These are phyloP conservation scores for Tetracentron sinense DNA, from an alignment of 164 flowering plant genomes.

Conservation along the genomic window DNA sequence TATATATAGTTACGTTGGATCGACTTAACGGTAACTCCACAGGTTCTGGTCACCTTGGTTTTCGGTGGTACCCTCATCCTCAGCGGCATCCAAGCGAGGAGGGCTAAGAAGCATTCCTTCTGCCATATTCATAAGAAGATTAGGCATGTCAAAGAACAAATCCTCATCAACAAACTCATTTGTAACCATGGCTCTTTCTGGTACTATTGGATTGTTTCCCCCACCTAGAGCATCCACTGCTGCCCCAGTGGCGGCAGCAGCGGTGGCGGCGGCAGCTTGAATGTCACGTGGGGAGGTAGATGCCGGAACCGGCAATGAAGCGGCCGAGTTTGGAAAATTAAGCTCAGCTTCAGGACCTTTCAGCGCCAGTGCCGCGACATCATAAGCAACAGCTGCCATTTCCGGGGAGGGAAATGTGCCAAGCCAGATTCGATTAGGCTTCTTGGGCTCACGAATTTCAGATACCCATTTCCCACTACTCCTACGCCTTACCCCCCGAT, in stretches of 20 bases:
- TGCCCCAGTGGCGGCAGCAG: constrained; percentile 59
- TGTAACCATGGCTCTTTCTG: not conserved
- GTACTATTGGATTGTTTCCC: not conserved
- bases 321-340: constrained; percentile 45
- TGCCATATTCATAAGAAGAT: constrained; percentile 65
- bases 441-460: constrained; percentile 61
- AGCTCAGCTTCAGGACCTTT: constrained; percentile 54
- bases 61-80: constrained; percentile 9
- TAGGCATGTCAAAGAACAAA: constrained; percentile 71
- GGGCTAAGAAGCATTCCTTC: constrained; percentile 84
- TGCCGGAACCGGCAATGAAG: constrained; percentile 45
- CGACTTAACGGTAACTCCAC: constrained; percentile 60
- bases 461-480: constrained; percentile 67
- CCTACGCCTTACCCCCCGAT: constrained; percentile 51
- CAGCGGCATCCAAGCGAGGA: constrained; percentile 41
- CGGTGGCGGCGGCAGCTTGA: constrained; percentile 55
- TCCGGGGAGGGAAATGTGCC: constrained; percentile 61
- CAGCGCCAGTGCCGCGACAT: constrained; percentile 63
- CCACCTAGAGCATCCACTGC: constrained; percentile 35
- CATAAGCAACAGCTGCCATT: constrained; percentile 73
- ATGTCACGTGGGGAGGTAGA: constrained; percentile 51
- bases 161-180: constrained; percentile 63
- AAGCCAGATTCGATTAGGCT: constrained; percentile 58
- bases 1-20: too few species aligned
- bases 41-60: constrained; percentile 29